Base-by-base conservation (phyloP, 352 stramenopile genomes). In the Poterioochromonas sp. region DNA sequence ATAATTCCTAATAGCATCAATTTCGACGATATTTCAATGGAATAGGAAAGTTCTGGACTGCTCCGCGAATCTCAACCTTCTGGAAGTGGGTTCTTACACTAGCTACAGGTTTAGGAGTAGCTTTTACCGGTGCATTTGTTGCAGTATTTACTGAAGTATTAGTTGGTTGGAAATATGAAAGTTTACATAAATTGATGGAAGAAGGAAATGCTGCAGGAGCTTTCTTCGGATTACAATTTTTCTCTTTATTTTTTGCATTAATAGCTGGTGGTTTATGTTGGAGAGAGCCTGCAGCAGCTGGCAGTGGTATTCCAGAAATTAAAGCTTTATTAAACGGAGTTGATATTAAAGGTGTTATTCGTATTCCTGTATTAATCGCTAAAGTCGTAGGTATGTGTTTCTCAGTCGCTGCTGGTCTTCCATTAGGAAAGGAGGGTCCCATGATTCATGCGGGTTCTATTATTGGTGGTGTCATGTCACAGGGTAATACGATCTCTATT, bases 261-360 rank as follows among this genome's bases (percentile, higher is more conserved):
- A 74, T 74, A 3, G 65, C 65, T 37, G 65, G 65, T 32, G 37
- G 3, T 37, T 74, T 74, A 51, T 74, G 65, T 74, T 74, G 41
- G 39, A 40, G 26, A n/a, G 22, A 74, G 32, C 65, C 65, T 40
- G 22, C 41, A 34, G 65, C 65, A 54, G 91, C 86, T 51, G 96
- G 96, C 12, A 98, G 93, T 3, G 94, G 94, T 54, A 98, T 78
- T 43, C 89, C 89, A 5, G 95, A 99, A 84, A 97, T 98, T 79
- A 99, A 99, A 82, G 93, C 92, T 43, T 97, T 93, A 32, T 85
- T 99, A 18, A 99, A 99, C 83, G 95, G 95, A 32, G 96, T 98
- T 80, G 96, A 97, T 86, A 89, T 98, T 37, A 93, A 94, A 44
- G 88, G 77, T 73, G 58, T 98, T 26, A 90, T 98, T 8, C 86